These are phyloP conservation scores for Marasmius fiardii DNA, from an alignment of 1,284 basidiomycete genomes.

Conservation along the genomic window DNA sequence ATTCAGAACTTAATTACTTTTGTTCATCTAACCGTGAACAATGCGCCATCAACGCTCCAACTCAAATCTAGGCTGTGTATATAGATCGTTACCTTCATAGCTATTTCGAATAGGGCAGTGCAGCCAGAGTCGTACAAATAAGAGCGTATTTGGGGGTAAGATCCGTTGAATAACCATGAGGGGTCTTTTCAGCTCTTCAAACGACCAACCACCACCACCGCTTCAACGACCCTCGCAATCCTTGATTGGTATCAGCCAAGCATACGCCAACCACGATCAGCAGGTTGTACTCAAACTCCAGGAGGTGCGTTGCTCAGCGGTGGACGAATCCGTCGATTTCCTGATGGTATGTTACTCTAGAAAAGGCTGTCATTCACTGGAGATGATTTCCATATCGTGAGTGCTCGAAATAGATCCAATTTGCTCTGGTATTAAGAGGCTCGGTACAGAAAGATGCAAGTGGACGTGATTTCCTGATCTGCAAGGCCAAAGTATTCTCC, in stretches of 20 bases:
- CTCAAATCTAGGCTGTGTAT: no score
- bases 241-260: constrained; percentile 4
- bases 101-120: no score
- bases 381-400: constrained; percentile 8
- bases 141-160: no score
- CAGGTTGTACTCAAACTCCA: constrained; percentile 6
- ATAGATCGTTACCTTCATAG: no score
- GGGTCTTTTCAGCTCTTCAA: constrained; percentile 6
- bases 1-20: no score
- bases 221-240: constrained; percentile 8
- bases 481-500: constrained; percentile 5
- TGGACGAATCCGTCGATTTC: not conserved
- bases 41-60: no score
- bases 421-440: no score
- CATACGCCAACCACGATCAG: constrained; percentile 7
- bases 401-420: not conserved
- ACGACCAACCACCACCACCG: constrained; percentile 5
- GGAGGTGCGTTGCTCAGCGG: not conserved
- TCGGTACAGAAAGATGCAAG: not conserved
- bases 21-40: no score
- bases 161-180: no score
- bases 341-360: not conserved
- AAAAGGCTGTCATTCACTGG: constrained; percentile 1
- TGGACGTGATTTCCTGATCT: constrained; percentile 1
- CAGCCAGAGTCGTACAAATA: no score